Evolutionary conservation across 1,284 basidiomycete genomes (phyloP), one percentile per base, ranked within the genome.

Genomic region (Neotropicomus parvogracilis): DNA sequence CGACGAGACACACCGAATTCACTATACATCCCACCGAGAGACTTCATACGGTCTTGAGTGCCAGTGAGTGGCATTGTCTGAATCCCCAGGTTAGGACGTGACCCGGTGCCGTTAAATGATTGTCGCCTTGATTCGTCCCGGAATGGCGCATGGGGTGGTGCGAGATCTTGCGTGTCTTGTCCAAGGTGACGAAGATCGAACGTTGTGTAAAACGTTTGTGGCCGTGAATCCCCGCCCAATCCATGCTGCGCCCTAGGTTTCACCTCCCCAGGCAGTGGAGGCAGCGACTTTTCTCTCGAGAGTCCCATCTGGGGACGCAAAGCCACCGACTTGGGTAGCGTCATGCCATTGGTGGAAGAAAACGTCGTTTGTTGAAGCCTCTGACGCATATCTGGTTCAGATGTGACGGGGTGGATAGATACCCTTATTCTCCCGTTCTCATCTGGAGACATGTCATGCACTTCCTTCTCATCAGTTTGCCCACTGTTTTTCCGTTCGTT

Each of bases 251-350:
- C 68, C 28, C 70, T 70, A 28, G 66, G 60, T 44, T 67, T 67
- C 28, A 65, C 62, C 55, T 88, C 85, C 14, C 71, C 74, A 6
- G 84, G 88, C 33, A 90, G 73, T 10, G 88, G 88, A 3, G 88
- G 88, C 3, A 91, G 68, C 3, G 80, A 83, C 59, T 91, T 91
- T 52, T 90, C 85, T 33, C 85, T 71, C 16, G 74, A 74, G 38
- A 81, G 57, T 5, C 59, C 51, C 16, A 64, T 51, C 13, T 70
- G 66, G 6, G 70, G 65, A 36, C 69, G 67, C 13, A 61, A 55
- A 36, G 60, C 55, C 3, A 62, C 61, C 28, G 68, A 54, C 54
- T 55, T 63, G 53, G 50, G 63, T 32, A 58, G 49, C 50, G 58
- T 66, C 55, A 66, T 62, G 33, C 58, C 54, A 43, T 60, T 60